Evolutionary conservation across 805 yeast genomes (phyloP).

Genomic region (Wickerhamiella spandovensis): DNA sequence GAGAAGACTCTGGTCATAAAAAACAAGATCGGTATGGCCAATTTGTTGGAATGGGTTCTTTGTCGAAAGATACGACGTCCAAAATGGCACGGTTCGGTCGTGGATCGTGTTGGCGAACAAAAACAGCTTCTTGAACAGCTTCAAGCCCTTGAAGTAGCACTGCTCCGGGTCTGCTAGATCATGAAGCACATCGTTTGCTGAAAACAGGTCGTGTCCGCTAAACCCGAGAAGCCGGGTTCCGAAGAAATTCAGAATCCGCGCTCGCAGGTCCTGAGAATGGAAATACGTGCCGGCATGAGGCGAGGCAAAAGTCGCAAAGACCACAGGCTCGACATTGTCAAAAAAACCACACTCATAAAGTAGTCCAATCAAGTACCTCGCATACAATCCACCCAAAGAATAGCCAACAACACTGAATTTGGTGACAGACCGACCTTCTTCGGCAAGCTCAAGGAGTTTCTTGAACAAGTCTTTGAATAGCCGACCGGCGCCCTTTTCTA

Average conservation of each 20-base stretch:
- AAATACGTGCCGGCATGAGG: constrained; percentile 48
- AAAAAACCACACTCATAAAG: constrained; percentile 40
- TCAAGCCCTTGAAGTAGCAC: constrained; percentile 41
- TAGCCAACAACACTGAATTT: constrained; percentile 71
- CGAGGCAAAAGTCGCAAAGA: constrained; percentile 60
- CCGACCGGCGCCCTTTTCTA: constrained; percentile 46
- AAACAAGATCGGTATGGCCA: constrained; percentile 32
- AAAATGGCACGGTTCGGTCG: constrained; percentile 81
- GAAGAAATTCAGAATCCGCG: constrained; percentile 32
- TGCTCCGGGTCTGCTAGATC: constrained; percentile 39
- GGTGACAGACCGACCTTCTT: constrained; percentile 30
- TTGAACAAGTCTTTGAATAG: constrained; percentile 48
- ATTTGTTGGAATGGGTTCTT: constrained; percentile 57
- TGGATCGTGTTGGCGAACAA: constrained; percentile 62
- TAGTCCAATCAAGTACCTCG: constrained; percentile 67
- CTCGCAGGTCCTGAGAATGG: constrained; percentile 27
- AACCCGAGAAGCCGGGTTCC: constrained; percentile 47
- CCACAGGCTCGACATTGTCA: constrained; percentile 43
- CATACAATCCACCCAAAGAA: constrained; percentile 74
- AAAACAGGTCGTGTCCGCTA: constrained; percentile 65
- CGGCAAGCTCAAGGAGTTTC: constrained; percentile 24
- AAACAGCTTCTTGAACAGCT: constrained; percentile 41
- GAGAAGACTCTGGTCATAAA: constrained; percentile 20
- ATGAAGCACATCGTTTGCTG: constrained; percentile 33
- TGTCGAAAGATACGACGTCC: constrained; percentile 63